A percentile compares a stretch with the other conserved stretches of the same genome.
Conservation (phyloP, 352 stramenopile species). For the Ophiocytium majus region DNA sequence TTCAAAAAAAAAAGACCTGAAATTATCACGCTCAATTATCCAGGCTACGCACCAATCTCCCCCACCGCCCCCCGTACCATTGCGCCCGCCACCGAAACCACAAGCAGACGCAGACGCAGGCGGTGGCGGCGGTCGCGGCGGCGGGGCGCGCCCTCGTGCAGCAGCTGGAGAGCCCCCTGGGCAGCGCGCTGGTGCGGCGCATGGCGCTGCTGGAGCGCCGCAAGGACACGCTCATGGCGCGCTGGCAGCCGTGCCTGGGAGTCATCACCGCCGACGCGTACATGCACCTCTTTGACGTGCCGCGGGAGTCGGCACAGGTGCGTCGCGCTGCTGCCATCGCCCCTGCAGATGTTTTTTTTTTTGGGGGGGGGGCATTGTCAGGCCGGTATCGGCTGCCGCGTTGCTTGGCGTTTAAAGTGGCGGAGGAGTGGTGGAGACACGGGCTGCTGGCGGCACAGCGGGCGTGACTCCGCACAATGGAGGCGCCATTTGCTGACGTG, state of each 20-base stretch:
- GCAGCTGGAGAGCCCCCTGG: constrained; percentile 32
- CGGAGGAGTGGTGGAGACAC: no score
- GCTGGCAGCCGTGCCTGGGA: constrained; percentile 47
- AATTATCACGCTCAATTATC: no score
- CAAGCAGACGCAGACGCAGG: constrained; percentile 7
- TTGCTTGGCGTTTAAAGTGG: no score
- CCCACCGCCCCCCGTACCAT: not conserved
- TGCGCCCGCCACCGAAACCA: not conserved
- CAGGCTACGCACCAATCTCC: not conserved
- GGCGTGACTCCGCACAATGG: no score
- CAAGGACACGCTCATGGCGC: constrained; percentile 31
- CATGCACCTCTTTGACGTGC: constrained; percentile 51
- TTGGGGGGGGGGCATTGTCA: no score
- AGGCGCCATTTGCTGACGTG: no score
- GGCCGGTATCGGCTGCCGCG: no score
- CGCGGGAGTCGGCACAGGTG: constrained; percentile 13
- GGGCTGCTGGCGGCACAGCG: no score
- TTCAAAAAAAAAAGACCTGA: no score
- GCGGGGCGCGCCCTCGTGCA: constrained; percentile 17
- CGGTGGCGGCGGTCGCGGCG: not conserved
- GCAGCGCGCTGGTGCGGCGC: constrained; percentile 30
- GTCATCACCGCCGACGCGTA: constrained; percentile 48
- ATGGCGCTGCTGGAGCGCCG: constrained; percentile 35
- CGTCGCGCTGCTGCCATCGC: no score
- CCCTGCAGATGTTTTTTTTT: no score